These are phyloP conservation scores for Aspergillus tamarii DNA, from an alignment of 2,329 filamentous ascomycete species.

Conservation along the genomic window DNA sequence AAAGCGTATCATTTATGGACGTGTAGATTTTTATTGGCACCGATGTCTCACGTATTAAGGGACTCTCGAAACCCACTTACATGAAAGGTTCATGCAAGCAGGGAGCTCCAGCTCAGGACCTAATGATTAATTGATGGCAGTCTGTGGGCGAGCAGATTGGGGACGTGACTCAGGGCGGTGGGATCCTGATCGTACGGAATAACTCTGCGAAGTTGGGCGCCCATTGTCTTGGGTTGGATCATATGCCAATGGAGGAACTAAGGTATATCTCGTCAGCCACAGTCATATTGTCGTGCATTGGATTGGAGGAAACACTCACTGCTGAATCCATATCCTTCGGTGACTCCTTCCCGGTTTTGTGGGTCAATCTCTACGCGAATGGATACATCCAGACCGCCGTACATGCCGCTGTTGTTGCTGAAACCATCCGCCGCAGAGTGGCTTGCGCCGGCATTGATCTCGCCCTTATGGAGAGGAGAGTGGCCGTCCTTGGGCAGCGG, in stretches of 20 bases:
- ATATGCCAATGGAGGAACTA: slow-evolving; percentile 26
- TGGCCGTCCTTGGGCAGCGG: slow-evolving; percentile 64
- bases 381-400: slow-evolving; percentile 49
- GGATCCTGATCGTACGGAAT: slow-evolving; percentile 19
- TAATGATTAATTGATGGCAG: slow-evolving; percentile 13
- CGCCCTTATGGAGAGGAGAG: slow-evolving; percentile 72
- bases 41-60: background rate
- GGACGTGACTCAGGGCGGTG: slow-evolving; percentile 15
- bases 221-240: slow-evolving; percentile 13
- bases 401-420: slow-evolving; percentile 39
- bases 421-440: slow-evolving; percentile 70
- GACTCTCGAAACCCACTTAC: background rate
- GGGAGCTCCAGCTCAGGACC: background rate
- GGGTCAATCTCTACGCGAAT: slow-evolving; percentile 53
- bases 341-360: slow-evolving; percentile 42
- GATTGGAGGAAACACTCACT: slow-evolving; percentile 39
- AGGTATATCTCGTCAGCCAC: slow-evolving; percentile 8
- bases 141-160: slow-evolving; percentile 20
- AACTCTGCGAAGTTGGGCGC: slow-evolving; percentile 20
- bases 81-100: background rate
- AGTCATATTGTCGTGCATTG: background rate
- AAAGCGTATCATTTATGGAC: background rate
- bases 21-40: background rate
- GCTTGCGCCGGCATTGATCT: slow-evolving; percentile 74
- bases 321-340: slow-evolving; percentile 53